A percentile compares a stretch with the other conserved stretches of the same genome.
phyloP scores from a whole-genome alignment of 75 land plant genomes.

The Pinus albicaulis region DNA sequence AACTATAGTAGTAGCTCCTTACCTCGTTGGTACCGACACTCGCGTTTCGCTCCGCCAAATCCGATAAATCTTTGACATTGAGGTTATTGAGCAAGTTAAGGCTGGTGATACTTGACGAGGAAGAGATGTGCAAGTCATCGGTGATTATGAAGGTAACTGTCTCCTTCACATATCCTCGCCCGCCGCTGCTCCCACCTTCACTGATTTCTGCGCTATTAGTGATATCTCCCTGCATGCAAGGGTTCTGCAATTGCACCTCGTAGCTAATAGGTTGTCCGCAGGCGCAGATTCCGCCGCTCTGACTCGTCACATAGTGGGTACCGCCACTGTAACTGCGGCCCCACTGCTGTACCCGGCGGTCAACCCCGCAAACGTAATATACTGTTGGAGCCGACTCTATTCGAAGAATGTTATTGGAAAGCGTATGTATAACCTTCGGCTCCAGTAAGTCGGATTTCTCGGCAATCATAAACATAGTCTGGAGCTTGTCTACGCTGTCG shows the following conservation, averaged over 20 bases:
- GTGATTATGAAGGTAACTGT: constrained; percentile 44
- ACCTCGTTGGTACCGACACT: constrained; percentile 17
- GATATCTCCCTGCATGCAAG: neutral
- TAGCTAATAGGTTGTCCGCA: neutral
- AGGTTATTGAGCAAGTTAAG: constrained; percentile 35
- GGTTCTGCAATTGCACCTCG: neutral
- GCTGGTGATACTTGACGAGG: constrained; percentile 32
- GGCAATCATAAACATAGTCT: neutral
- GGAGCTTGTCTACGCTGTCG: constrained; percentile 25
- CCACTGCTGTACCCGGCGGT: no score
- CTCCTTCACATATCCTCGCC: constrained; percentile 38
- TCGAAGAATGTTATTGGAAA: neutral
- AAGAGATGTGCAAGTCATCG: constrained; percentile 34
- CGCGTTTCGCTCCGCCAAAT: constrained; percentile 19
- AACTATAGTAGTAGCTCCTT: no score
- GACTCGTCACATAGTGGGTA: neutral
- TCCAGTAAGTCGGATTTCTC: neutral
- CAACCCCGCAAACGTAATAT: no score
- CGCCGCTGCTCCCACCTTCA: neutral
- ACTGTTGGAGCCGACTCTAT: neutral
- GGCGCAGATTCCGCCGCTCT: neutral
- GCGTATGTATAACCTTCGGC: neutral
- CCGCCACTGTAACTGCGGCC: no score
- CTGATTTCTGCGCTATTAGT: neutral
- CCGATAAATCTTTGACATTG: constrained; percentile 25